Base-by-base conservation (phyloP, 2,329 filamentous ascomycete species). In the Aaosphaeria arxii region DNA sequence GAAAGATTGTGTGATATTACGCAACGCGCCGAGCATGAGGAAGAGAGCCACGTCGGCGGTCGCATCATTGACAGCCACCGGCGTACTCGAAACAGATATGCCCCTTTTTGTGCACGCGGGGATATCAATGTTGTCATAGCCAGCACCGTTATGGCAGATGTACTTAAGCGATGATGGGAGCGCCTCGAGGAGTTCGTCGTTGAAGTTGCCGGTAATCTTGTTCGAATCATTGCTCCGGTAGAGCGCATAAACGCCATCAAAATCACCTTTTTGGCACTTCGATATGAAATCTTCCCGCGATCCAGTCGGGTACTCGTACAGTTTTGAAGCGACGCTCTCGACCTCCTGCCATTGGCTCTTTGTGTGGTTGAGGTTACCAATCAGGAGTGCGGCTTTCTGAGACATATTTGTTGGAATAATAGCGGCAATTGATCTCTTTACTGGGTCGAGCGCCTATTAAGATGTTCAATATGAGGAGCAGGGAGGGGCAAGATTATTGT, bases 61-160 rank as follows among this genome's bases (percentile, higher is more conserved):
- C 5, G 77, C 74, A 47, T 79, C 76, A 40, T 80, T 75, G 29
- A 77, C 74, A 1, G 74, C 75, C 32, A 74, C 71, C 0, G 75
- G 75, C 2, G 74, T 77, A 51, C 74, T 68, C 53, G 73, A 73
- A n/a, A 77, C 69, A 1, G 61, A 56, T 29, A 78, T 76, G 3
- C 69, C 69, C 54, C 55, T 72, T 52, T 73, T 62, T 29, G 77
- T 77, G 62, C 79, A 83, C 24, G 75, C 77, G 1, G 71, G 63
- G 11, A 83, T 70, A 49, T 84, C 80, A 42, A 84, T 77, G 55
- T 82, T 82, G 60, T 84, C 81, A 63, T 84, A 84, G 4, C 81
- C 81, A 1, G 81, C 81, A 11, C 81, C 73, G 44, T 76, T 75
- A 54, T 77, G 75, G 46, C 71, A 73, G 28, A 75, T 71, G 51